These are phyloP conservation scores for Ormosia semicastrata DNA, from an alignment of 306 rosid genomes.

Conservation along the genomic window DNA sequence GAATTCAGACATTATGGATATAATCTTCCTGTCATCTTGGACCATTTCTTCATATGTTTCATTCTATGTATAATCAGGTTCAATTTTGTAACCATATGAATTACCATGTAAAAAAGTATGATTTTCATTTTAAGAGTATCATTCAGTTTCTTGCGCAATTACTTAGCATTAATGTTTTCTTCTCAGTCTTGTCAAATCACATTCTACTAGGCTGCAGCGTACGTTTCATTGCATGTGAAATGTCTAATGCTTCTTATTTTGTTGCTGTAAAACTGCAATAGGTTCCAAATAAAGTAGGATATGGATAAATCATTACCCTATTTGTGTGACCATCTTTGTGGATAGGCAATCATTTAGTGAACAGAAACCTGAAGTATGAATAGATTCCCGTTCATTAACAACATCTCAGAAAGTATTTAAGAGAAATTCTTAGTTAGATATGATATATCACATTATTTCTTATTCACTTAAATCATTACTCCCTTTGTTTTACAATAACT, in stretches of 20 bases:
- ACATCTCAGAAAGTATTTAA: not conserved
- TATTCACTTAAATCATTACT: too few relatives aligned
- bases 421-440: too few relatives aligned
- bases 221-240: not conserved
- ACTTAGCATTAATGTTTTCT: not conserved
- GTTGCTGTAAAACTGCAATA: not conserved
- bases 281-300: not conserved
- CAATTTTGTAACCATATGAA: not conserved
- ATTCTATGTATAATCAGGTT: not conserved
- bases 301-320: not conserved
- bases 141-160: not conserved
- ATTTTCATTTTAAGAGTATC: not conserved
- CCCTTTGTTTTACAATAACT: too few relatives aligned
- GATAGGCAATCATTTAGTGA: not conserved
- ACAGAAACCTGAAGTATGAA: not conserved
- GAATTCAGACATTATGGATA: not conserved
- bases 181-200: constrained; percentile 8
- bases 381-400: not conserved
- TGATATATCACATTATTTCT: too few relatives aligned
- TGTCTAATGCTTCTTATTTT: not conserved
- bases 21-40: not conserved
- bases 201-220: not conserved
- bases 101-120: not conserved
- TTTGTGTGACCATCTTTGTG: not conserved
- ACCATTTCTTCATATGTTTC: not conserved